Evolutionary conservation across 345 rosid genomes (phyloP), one percentile per base, ranked within the genome.

Genomic region (Arabidopsis suecica): DNA sequence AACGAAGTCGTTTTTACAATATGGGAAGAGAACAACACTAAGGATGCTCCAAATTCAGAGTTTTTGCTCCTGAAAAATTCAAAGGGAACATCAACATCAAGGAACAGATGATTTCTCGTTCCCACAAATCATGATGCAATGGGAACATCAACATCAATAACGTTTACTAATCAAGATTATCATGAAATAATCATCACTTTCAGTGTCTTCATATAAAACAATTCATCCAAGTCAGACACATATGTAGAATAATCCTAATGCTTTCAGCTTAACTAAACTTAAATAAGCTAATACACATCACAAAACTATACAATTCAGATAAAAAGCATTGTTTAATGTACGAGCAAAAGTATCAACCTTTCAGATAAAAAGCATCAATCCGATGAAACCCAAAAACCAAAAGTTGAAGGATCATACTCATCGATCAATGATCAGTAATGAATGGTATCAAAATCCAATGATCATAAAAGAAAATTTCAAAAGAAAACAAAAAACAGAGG

Each of bases 291-390:
- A 41, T 40, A 22, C 49, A 61, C 36, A 74, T 45, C 66, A 54
- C 51, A 65, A 57, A 47, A 55, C 48, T 54, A 42, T 44, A 44
- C 9, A 64, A 33, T 16, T 16, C 13, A 6, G 36, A 37, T 10
- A 6, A 32, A 20, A n/a, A 13, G 55, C 11, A 4, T 68, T 11
- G 0, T 58, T 45, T n/a, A 1, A 65, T 25, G 44, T 28, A 9
- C 0, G 20, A 67, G 37, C 45, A 68, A 60, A 54, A 68, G 38
- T 20, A 59, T 51, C 56, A 75, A 50, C 7, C 13, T 61, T 61
- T 41, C 2, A 61, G 16, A 13, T 1, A 47, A 45, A 60, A 45
- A 68, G 30, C 32, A 60, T 40, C 54, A 68, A 49, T 58, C 54
- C 32, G 34, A 70, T 56, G 58, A 49, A 71, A 47, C 8, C 3